Evolutionary conservation across 257 asterid genomes (phyloP), one percentile per base, ranked within the genome.

Genomic region (Henckelia pumila): DNA sequence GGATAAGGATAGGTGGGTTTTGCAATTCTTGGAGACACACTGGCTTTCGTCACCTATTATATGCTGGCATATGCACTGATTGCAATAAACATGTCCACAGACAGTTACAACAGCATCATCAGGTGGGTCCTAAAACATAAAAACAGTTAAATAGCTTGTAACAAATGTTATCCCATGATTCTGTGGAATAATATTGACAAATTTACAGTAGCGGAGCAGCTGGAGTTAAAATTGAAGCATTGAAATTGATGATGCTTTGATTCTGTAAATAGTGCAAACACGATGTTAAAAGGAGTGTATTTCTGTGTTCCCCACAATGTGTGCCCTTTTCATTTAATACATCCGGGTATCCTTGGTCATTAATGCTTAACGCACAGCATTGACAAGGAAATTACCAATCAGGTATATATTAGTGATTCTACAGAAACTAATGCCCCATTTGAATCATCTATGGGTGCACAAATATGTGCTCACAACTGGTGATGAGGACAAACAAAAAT

Each of bases 61-160:
- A 79, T 83, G 96, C 78, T 94, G 97, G 70, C 80, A 77, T 83
- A 94, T 84, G 81, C 99, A 93, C 83, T 90, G 97, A 74, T 85
- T 84, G 92, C 99, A 93, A 67, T 86, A 93, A 52, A 90, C 95
- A 30, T 93, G 99, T 44, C 96, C 97, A 73, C 99, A 91, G 75
- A 80, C 79, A 35, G 99, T 83, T 52, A 91, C 88, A 70, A 87
- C 95, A 63, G 96, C 92, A 75, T 88, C 99, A 87, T 94, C 97
- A 28, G 99, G 99, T 33, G 97, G 89, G 70, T 94, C 99, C 99
- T 91, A 85, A 60, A 75, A 75, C 30, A 17, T 26, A 65, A 23
- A 37, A 64, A 56, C 66, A 71, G 64, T 52, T 74, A 50, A 52
- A 65, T 50, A 47, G 21, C 7, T 47, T 47, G 20, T 47, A 47